A percentile compares a stretch with the other conserved stretches of the same genome.
These are phyloP conservation scores for Coemansia asiatica DNA, from an alignment of 192 early-diverging fungal species.

Conservation along the genomic window DNA sequence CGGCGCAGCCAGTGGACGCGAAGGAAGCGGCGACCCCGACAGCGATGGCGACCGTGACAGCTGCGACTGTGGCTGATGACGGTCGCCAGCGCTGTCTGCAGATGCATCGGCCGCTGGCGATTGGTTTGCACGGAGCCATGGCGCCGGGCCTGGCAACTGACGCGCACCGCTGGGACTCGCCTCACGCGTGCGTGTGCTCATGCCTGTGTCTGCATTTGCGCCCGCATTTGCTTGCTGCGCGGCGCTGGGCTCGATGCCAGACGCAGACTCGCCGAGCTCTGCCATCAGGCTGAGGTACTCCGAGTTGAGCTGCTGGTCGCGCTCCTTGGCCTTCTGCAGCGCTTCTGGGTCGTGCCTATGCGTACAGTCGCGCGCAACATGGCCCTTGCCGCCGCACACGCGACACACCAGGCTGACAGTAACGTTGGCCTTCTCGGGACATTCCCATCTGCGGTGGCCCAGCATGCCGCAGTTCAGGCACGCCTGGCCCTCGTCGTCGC, in stretches of 20 bases:
- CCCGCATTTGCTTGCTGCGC: no score
- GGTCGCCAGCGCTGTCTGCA: neutral
- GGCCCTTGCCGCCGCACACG: constrained; percentile 87
- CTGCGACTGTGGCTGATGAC: constrained; percentile 5
- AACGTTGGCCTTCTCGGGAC: constrained; percentile 84
- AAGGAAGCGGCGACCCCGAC: constrained; percentile 25
- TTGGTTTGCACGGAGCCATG: constrained; percentile 31
- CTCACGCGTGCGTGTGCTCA: constrained; percentile 2
- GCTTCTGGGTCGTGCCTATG: constrained; percentile 82
- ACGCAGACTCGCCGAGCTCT: constrained; percentile 75
- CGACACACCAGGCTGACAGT: constrained; percentile 84
- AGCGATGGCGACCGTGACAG: constrained; percentile 7
- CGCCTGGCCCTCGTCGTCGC: constrained; percentile 93
- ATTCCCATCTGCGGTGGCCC: constrained; percentile 90
- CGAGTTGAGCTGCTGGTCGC: constrained; percentile 82
- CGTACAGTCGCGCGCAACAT: constrained; percentile 91
- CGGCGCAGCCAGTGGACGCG: constrained; percentile 25
- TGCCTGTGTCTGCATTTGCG: neutral
- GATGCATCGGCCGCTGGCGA: constrained; percentile 1
- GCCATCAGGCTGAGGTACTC: constrained; percentile 95
- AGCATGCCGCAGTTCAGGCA: constrained; percentile 91
- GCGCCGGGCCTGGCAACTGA: constrained; percentile 22
- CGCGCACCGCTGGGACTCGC: neutral
- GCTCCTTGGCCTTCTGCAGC: constrained; percentile 67
- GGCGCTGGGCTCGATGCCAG: neutral